Evolutionary conservation across 2,329 filamentous ascomycete species (phyloP), one percentile per base, ranked within the genome.

Genomic region (Orbilia oligospora): DNA sequence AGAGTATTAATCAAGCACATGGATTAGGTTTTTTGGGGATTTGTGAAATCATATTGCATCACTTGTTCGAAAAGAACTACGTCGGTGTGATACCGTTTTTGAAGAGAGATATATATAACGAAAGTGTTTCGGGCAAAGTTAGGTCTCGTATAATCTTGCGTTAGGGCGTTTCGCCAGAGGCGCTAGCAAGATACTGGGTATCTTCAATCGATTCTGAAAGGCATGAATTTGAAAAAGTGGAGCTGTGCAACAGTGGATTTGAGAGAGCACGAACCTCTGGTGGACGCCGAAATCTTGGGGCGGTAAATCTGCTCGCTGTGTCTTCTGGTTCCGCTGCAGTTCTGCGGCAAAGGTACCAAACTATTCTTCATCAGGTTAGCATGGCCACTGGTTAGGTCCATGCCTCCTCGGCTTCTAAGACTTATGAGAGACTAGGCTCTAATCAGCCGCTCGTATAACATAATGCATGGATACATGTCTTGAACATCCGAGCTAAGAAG

Each of bases 361-460:
- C 55, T 53, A 69, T 58, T 64, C 63, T 68, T 58, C 55, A 63
- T 66, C 24, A 63, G 71, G 71, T 61, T 68, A 75, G 53, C 48
- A 64, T 56, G 63, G 27, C 1, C 27, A 9, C 30, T 67, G 33
- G 46, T 38, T 63, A 30, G n/a, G 51, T 49, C 18, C 64, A 55
- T 73, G 46, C 36, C 36, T 53, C 44, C 44, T 67, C 64, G 64
- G 48, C 48, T 67, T 67, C 33, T 51, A 51, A 53, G 44, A 48
- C 64, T 51, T 41, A 55, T 33, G 33, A 64, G 41, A 36, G 55
- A 68, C 71, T 38, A 46, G 71, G 53, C 46, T 63, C 53, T 56
- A 18, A 36, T 75, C 71, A 75, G 63, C 71, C 71, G 71, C 71
- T 75, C 71, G 71, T 75, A 75, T 75, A 75, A 75, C 64, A 69